Evolutionary conservation across 805 yeast genomes (phyloP), one percentile per base, ranked within the genome.

Genomic region (Blastobotrys muscicola): DNA sequence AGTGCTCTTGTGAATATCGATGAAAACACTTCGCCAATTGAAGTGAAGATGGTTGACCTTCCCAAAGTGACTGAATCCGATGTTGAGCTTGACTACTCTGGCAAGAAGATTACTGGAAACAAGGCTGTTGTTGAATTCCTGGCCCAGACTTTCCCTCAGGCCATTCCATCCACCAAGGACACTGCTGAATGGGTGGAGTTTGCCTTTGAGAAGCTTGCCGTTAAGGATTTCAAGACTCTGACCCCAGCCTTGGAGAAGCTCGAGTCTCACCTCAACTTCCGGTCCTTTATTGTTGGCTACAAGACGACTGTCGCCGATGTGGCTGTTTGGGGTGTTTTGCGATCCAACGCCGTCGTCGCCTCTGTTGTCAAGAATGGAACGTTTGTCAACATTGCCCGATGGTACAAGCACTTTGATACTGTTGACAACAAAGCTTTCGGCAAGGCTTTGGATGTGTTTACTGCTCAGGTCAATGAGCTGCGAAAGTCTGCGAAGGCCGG

Each of bases 341-440:
- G 97, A 68, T 85, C 95, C 50, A 90, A 92, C 63, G 86, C 94
- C 43, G 81, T 90, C 61, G 85, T 89, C 71, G 95, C 92, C 16
- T 84, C 95, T 12, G 82, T 85, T 50, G 75, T 87, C 65, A 89
- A 86, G 70, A 83, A 78, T 66, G 85, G 80, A 42, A 82, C 81
- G 32, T 86, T 82, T 69, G 72, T 79, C 62, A 90, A 90, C 66
- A 75, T 90, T 52, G 77, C 95, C 45, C 82, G 98, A 71, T 90
- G 97, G 97, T 90, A 86, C 74, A 75, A 74, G 56, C 76, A 78
- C 58, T 66, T 87, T 50, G 89, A 84, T 55, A 62, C 76, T 43
- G 80, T 79, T 61, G 53, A 50, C n/a, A 36, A 44, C 38, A 66
- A 72, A 54, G 67, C 72, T 51, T 85, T 86, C 56, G 87, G 85